Base-by-base conservation (phyloP, 805 yeast genomes). In the Candida nemodendra region DNA sequence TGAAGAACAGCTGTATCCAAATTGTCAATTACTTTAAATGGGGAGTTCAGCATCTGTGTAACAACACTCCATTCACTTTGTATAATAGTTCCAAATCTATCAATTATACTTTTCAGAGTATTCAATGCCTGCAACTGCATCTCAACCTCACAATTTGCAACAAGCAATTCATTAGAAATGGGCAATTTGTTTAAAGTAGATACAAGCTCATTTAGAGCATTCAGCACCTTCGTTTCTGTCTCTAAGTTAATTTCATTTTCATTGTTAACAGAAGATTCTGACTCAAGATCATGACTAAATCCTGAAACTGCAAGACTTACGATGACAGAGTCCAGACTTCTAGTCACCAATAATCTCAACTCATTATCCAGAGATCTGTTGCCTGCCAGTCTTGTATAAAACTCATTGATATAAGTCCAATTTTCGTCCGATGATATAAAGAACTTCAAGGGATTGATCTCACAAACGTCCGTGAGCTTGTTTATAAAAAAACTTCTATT, bases 41-140 rank as follows among this genome's bases (percentile, higher is more conserved):
- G 84, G 4, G 79, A 69, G 39, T 69, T 69, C 29, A 77, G 57
- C 38, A 88, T 81, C 15, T 70, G 63, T 45, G 91, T 79, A 2
- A 89, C 83, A 3, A 70, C 61, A 25, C 74, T 73, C 98, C 98
- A 91, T n/a, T 71, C 58, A 31, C 65, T 62, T 30, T 68, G 65
- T 34, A 81, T 67, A 5, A 69, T 62, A 24, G 72, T 71, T 1
- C 95, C 97, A 54, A 78, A 84, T 48, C 83, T 79, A 51, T 89
- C 95, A 22, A 91, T 69, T n/a, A 90, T 67, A 21, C 72, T 78
- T 53, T 80, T 83, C 35, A 91, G 58, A 0, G 87, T 81, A 19
- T 77, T 72, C 27, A 90, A 64, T 0, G 76, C 61, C 19, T 72
- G 72, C 13, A 84, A 69, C 42, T 82, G 78, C 43, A 88, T 76